These are phyloP conservation scores for Cercospora berteroae DNA, from an alignment of 2,329 filamentous ascomycete genomes.

Conservation along the genomic window DNA sequence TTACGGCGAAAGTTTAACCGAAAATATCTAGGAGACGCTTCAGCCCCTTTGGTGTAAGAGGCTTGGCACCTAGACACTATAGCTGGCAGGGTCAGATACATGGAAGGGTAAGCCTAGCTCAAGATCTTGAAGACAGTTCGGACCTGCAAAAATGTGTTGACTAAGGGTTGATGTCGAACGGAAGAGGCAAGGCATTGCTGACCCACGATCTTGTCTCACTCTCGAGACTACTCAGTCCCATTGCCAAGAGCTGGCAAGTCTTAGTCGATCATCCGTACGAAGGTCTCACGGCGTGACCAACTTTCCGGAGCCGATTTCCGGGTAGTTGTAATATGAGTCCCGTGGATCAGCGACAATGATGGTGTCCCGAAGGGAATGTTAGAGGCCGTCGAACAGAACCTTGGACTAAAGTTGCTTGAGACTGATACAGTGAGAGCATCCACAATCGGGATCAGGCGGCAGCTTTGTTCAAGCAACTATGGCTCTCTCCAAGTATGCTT, in stretches of 20 bases:
- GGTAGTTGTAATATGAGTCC: background rate
- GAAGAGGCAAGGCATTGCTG: background rate
- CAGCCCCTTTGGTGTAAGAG: background rate
- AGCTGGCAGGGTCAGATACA: background rate
- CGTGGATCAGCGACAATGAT: background rate
- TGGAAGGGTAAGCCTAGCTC: background rate
- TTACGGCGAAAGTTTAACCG: background rate
- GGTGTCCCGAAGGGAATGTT: background rate
- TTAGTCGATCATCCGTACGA: background rate
- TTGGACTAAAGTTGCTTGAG: background rate
- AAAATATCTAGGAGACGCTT: background rate
- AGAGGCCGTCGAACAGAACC: background rate
- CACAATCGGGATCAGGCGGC: background rate
- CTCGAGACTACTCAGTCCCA: background rate
- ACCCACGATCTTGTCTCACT: background rate
- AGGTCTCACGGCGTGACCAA: background rate
- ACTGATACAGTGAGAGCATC: background rate
- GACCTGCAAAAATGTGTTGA: background rate
- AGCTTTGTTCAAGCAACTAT: background rate
- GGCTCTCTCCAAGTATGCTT: background rate
- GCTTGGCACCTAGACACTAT: background rate
- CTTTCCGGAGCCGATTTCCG: background rate
- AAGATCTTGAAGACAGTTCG: background rate
- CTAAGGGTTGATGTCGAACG: background rate
- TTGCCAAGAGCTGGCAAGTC: background rate